Evolutionary conservation across 495 filamentous ascomycete species (phyloP).

Genomic region (Aspergillus leporis): DNA sequence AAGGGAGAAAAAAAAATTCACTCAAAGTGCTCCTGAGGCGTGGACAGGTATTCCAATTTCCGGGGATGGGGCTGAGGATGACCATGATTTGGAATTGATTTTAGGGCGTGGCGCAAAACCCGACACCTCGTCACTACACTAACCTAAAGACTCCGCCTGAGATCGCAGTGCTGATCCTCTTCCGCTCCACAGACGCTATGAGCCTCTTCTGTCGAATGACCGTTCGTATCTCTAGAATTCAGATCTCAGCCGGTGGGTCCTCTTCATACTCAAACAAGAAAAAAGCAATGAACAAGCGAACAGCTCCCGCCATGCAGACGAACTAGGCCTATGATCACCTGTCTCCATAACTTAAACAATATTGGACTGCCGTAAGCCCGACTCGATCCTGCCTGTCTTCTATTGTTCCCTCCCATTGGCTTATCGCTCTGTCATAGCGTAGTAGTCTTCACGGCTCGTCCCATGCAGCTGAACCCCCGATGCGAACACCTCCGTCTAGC

Average conservation of each 20-base stretch:
- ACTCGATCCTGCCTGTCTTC: constrained; percentile 9
- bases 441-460: constrained; percentile 6
- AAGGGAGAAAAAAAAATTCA: constrained; percentile 10
- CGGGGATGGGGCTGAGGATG: constrained; percentile 12
- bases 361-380: constrained; percentile 21
- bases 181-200: constrained; percentile 20
- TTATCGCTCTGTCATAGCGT: constrained; percentile 6
- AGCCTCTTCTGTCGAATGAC: constrained; percentile 17
- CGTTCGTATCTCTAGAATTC: constrained; percentile 7
- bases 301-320: constrained; percentile 22
- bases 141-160: constrained; percentile 17
- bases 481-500: constrained; percentile 7
- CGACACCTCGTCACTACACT: constrained; percentile 17
- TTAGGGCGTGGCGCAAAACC: constrained; percentile 24
- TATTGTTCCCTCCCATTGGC: constrained; percentile 15
- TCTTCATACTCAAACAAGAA: constrained; percentile 14
- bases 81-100: constrained; percentile 26
- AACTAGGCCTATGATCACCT: constrained; percentile 23
- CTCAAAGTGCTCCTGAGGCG: background rate
- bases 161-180: constrained; percentile 25
- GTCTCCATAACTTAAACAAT: constrained; percentile 24
- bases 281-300: constrained; percentile 16
- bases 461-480: constrained; percentile 19
- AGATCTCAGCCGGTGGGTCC: constrained; percentile 23
- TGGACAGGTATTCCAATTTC: constrained; percentile 26